These are phyloP conservation scores for Fusarium sp. DNA, from an alignment of 2,329 filamentous ascomycete species.

Conservation along the genomic window DNA sequence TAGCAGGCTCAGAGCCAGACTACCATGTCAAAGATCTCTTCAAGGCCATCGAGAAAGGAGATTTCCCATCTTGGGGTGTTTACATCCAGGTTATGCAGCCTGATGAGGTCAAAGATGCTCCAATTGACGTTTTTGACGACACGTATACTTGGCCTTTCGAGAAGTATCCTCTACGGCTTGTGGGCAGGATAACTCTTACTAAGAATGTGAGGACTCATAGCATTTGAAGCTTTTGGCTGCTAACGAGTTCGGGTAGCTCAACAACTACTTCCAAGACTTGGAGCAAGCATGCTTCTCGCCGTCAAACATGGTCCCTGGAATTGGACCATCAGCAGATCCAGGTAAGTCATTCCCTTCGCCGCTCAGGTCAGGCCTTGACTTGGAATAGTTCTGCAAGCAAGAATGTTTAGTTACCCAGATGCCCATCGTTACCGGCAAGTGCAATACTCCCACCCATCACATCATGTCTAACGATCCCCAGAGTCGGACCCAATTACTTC, in stretches of 20 bases:
- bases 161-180: conserved; percentile 69
- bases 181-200: conserved; percentile 74
- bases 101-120: conserved; percentile 69
- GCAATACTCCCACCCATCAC: no score
- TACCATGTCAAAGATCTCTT: conserved; percentile 54
- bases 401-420: conserved; percentile 71
- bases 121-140: conserved; percentile 74
- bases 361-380: no score
- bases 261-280: conserved; percentile 77
- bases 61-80: conserved; percentile 72
- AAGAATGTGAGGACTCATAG: conserved; percentile 58
- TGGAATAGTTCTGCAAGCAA: conserved; percentile 62
- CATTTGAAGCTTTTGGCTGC: rapidly evolving
- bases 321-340: conserved; percentile 70
- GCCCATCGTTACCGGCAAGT: conserved; percentile 65
- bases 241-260: conserved; percentile 16
- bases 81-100: conserved; percentile 73
- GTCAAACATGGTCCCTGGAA: conserved; percentile 72
- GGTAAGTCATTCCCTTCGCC: no score
- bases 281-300: conserved; percentile 77
- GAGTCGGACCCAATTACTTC: conserved; percentile 66
- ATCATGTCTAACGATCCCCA: conserved; percentile 39
- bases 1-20: conserved; percentile 63
- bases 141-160: conserved; percentile 77
- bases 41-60: conserved; percentile 66